Evolutionary conservation across 208 protist species (phyloP).

Genomic region (Acanthamoeba lenticulata): DNA sequence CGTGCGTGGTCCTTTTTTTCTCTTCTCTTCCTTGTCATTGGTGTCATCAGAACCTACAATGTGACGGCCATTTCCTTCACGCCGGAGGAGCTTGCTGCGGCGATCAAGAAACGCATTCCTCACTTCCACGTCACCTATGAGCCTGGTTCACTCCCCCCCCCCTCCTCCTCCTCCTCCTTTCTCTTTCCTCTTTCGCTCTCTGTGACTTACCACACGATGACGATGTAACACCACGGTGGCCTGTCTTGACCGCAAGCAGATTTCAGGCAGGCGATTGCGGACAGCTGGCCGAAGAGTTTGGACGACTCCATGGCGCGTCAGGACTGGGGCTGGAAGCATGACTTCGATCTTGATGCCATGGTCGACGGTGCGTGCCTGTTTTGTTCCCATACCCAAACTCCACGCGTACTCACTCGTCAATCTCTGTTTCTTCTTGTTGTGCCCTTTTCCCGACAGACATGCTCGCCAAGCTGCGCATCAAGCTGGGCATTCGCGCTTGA

Average conservation of each 20-base stretch:
- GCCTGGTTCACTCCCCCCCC: background rate
- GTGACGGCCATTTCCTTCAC: slow-evolving; percentile 88
- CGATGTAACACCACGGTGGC: no score
- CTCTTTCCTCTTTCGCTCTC: background rate
- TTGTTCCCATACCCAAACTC: background rate
- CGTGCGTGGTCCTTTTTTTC: background rate
- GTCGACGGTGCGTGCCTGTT: background rate
- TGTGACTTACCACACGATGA: slow-evolving; percentile 76
- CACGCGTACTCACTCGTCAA: background rate
- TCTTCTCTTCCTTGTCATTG: background rate
- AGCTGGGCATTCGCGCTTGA: slow-evolving; percentile 49
- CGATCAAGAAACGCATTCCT: slow-evolving; percentile 85
- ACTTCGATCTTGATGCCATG: slow-evolving; percentile 82
- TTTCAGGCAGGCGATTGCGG: slow-evolving; percentile 89
- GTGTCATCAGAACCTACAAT: slow-evolving; percentile 87
- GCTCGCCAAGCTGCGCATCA: slow-evolving; percentile 57
- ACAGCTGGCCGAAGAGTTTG: slow-evolving; percentile 89
- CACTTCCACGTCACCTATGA: slow-evolving; percentile 78
- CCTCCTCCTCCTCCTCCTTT: background rate
- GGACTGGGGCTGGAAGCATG: slow-evolving; percentile 74
- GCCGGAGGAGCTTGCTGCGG: slow-evolving; percentile 82
- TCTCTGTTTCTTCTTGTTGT: background rate
- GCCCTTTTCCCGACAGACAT: slow-evolving; percentile 18
- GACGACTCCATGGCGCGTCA: slow-evolving; percentile 86
- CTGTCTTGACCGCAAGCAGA: slow-evolving; percentile 84